Conservation (phyloP, 2,329 filamentous ascomycete genomes). For the Xylaria sp. region DNA sequence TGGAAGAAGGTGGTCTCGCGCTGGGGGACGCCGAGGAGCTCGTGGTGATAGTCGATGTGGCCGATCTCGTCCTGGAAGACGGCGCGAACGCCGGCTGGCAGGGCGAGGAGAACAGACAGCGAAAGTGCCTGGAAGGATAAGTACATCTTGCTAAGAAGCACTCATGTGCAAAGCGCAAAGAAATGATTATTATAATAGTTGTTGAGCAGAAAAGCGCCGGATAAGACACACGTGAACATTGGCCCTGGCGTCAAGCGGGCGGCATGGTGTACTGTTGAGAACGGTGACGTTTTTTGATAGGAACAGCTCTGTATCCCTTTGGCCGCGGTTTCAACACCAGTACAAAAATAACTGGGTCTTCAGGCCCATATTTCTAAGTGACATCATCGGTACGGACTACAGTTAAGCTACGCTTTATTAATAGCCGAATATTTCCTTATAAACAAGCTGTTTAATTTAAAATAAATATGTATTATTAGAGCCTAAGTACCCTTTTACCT, state of each 20-base stretch:
- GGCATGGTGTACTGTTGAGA: background rate
- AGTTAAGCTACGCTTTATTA: no score
- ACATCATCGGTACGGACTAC: no score
- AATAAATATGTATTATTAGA: no score
- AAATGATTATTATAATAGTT: background rate
- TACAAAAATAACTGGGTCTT: no score
- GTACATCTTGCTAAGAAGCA: conserved; percentile 43
- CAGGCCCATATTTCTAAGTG: no score
- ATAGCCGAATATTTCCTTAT: no score
- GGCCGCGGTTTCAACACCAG: no score
- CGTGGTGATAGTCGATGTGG: conserved; percentile 91
- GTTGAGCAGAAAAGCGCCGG: conserved; percentile 6
- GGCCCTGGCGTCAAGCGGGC: conserved; percentile 23
- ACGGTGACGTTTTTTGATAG: conserved; percentile 34
- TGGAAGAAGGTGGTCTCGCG: conserved; percentile 94
- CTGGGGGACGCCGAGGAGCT: conserved; percentile 85
- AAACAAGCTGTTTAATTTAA: no score
- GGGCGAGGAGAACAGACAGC: conserved; percentile 51
- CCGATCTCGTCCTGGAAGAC: conserved; percentile 92
- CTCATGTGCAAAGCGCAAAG: conserved; percentile 31
- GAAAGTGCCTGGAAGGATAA: conserved; percentile 45
- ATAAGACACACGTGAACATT: conserved; percentile 21
- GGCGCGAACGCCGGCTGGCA: conserved; percentile 67
- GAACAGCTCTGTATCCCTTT: background rate
- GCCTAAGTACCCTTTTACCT: no score